Conservation (phyloP, 208 protist genomes). For the Leishmania amazonensis region DNA sequence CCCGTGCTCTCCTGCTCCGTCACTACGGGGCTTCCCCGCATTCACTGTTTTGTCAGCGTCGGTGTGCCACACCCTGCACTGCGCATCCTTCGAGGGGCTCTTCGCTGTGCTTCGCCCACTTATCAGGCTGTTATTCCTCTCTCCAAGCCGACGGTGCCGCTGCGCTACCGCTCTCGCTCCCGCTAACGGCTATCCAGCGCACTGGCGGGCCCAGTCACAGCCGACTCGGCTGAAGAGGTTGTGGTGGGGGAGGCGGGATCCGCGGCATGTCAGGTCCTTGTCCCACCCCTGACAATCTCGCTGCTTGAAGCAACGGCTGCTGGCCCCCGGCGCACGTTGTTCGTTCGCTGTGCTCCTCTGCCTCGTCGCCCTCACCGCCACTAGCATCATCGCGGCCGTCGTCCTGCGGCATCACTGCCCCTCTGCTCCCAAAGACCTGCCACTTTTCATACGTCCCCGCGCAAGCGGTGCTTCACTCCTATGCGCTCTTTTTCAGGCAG, state of each 20-base stretch:
- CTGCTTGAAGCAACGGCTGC: conserved; percentile 30
- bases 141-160: conserved; percentile 7
- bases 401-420: not conserved
- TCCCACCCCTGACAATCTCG: too few species aligned
- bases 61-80: not conserved
- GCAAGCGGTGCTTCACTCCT: not conserved
- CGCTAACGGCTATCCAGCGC: conserved; percentile 6
- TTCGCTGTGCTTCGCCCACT: not conserved
- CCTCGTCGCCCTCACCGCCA: conserved; percentile 3
- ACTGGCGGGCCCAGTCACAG: conserved; percentile 1
- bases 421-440: not conserved
- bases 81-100: too few species aligned
- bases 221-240: not conserved
- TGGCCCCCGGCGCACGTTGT: conserved; percentile 50
- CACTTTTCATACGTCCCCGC: not conserved
- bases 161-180: conserved; percentile 9
- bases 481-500: not conserved
- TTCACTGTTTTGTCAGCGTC: not conserved
- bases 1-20: not conserved
- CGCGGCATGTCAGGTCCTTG: too few species aligned
- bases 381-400: not conserved
- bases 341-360: not conserved
- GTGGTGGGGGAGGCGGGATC: too few species aligned
- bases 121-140: not conserved
- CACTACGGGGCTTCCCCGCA: not conserved